Evolutionary conservation across 129 eudicot genomes (phyloP).

Genomic region (Ambrosia artemisiifolia): DNA sequence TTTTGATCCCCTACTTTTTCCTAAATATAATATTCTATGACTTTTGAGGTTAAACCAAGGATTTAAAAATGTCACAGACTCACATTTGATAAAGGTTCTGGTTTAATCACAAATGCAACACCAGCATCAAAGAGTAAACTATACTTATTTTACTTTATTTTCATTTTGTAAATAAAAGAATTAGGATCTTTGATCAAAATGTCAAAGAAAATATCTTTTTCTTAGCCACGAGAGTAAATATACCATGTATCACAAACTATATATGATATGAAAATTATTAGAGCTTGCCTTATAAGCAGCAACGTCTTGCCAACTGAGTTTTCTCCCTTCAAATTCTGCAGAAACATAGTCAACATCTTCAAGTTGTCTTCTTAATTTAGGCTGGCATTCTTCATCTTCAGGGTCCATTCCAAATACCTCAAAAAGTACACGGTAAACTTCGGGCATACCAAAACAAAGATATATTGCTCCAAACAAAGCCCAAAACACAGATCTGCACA

Average conservation of each 20-base stretch:
- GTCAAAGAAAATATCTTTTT: background rate
- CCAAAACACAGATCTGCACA: constrained; percentile 88
- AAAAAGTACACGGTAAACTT: constrained; percentile 94
- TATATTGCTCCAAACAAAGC: constrained; percentile 96
- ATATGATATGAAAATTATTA: constrained; percentile 4
- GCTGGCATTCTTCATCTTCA: constrained; percentile 95
- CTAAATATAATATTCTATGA: background rate
- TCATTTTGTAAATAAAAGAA: background rate
- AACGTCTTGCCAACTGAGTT: constrained; percentile 92
- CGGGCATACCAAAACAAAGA: constrained; percentile 94
- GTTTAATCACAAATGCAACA: background rate
- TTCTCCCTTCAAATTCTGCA: constrained; percentile 84
- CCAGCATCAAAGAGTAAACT: background rate
- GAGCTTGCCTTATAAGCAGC: constrained; percentile 79
- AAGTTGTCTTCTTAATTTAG: constrained; percentile 88
- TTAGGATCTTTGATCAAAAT: background rate
- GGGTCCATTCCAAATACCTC: constrained; percentile 99
- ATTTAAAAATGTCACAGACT: background rate
- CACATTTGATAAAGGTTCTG: background rate
- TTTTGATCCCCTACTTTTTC: background rate
- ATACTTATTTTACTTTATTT: background rate
- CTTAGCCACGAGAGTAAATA: background rate
- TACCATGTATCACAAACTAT: background rate
- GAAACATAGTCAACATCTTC: constrained; percentile 98
- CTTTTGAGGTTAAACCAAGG: constrained; percentile 12